phyloP scores from a whole-genome alignment of 1,284 basidiomycete genomes.

The Albatrellus sp. region DNA sequence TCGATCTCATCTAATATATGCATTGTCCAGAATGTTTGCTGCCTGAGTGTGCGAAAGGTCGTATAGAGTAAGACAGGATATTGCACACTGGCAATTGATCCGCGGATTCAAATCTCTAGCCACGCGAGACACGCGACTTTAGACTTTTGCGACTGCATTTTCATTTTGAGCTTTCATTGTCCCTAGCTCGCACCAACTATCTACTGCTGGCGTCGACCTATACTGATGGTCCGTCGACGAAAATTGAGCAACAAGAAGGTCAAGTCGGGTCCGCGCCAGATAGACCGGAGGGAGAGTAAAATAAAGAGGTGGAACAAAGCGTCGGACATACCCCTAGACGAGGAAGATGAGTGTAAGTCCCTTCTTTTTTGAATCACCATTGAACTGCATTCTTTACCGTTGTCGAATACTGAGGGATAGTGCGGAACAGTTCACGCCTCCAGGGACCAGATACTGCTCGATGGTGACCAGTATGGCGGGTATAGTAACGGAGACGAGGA shows the following conservation, averaged over 20 bases:
- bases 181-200: neutral
- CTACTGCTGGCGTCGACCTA: too few species aligned
- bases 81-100: too few species aligned
- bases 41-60: too few species aligned
- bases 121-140: too few species aligned
- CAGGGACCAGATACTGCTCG: slow-evolving; percentile 70
- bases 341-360: slow-evolving; percentile 62
- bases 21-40: too few species aligned
- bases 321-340: slow-evolving; percentile 60
- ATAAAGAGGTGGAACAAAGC: slow-evolving; percentile 52
- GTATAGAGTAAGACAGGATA: too few species aligned
- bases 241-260: slow-evolving; percentile 14
- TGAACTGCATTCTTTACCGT: neutral
- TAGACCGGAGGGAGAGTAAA: slow-evolving; percentile 36
- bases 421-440: slow-evolving; percentile 44
- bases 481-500: slow-evolving; percentile 40
- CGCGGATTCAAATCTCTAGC: too few species aligned
- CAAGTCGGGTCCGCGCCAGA: slow-evolving; percentile 28
- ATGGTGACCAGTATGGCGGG: slow-evolving; percentile 27
- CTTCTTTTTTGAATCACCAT: neutral
- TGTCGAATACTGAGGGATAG: neutral
- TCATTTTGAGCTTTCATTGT: too few species aligned
- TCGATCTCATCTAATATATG: too few species aligned
- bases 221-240: slow-evolving; percentile 20
- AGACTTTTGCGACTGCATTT: too few species aligned